Evolutionary conservation across 768 basidiomycete species (phyloP).

Genomic region (Clitopilus hobsonii): DNA sequence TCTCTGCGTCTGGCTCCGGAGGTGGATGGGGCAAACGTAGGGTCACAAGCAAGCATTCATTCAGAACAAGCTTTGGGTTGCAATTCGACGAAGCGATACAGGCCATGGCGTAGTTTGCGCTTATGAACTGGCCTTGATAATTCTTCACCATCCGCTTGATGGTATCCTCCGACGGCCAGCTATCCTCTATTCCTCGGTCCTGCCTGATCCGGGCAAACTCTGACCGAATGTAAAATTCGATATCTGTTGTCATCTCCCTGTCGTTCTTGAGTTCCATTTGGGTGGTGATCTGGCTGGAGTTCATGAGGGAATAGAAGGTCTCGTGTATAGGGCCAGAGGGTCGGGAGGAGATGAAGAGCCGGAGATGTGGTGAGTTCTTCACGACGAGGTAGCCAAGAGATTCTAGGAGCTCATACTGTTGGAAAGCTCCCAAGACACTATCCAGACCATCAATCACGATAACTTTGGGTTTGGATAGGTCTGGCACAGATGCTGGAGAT

Average conservation of each 20-base stretch:
- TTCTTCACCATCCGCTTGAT: no score
- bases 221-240: background rate
- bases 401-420: background rate
- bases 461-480: background rate
- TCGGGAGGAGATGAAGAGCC: background rate
- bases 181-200: background rate
- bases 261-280: background rate
- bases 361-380: background rate
- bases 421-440: background rate
- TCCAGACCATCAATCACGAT: background rate
- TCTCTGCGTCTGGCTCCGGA: no score
- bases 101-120: no score
- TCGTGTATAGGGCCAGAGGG: background rate
- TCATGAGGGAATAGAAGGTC: background rate
- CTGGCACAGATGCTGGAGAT: background rate
- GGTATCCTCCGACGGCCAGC: no score
- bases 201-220: background rate
- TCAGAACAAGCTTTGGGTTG: no score
- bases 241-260: background rate
- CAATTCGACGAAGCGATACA: no score
- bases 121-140: no score
- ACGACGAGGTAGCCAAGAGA: background rate
- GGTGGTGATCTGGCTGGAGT: background rate
- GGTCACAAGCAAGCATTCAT: no score
- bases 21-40: no score